Base-by-base conservation (phyloP, 805 yeast species). In the Nakazawaea sp. region DNA sequence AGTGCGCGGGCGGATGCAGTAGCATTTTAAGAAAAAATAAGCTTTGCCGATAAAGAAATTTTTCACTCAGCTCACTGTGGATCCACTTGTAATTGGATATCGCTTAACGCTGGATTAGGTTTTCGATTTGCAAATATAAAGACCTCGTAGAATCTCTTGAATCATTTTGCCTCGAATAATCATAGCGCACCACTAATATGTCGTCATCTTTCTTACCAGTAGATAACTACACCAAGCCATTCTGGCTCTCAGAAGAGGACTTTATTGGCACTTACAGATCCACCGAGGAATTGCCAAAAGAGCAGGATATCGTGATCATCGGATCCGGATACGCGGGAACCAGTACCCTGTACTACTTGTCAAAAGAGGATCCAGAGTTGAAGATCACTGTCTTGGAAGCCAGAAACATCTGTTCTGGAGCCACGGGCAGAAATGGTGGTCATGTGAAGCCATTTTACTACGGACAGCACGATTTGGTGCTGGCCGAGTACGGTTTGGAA, bases 311-410 rank as follows among this genome's bases (percentile, higher is more conserved):
- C 7, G 50, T 66, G 18, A 58, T 68, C 35, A 58, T 68, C 27
- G 74, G 74, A 5, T 57, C 68, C 1, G 74, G 75, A 4, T 65
- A 65, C 41, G 57, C 70, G 12, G 75, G 75, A 12, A 49, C 67
- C 3, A 53, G 70, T 3, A 54, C 57, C 7, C 68, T 68, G 0
- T 56, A 57, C 42, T 58, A 57, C 42, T 41, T 63, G 28, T 45
- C 53, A 6, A 49, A 58, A 32, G 52, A 57, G 21, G 46, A 55
- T 4, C 42, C 42, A 4, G 38, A 30, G 44, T 48, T 21, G 36
- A 28, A 30, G 29, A 16, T 33, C 33, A 31, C 30, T 8, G 37
- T 68, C 42, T 51, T 62, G 10, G 75, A 70, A 43, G 72, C 72
- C 3, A 51, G 70, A 33, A 56, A 55, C 26, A 38, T 52, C 9